A percentile compares a stretch with the other conserved stretches of the same genome.
These are phyloP conservation scores for Ammopiptanthus mongolicus DNA, from an alignment of 306 rosid genomes.

Conservation along the genomic window DNA sequence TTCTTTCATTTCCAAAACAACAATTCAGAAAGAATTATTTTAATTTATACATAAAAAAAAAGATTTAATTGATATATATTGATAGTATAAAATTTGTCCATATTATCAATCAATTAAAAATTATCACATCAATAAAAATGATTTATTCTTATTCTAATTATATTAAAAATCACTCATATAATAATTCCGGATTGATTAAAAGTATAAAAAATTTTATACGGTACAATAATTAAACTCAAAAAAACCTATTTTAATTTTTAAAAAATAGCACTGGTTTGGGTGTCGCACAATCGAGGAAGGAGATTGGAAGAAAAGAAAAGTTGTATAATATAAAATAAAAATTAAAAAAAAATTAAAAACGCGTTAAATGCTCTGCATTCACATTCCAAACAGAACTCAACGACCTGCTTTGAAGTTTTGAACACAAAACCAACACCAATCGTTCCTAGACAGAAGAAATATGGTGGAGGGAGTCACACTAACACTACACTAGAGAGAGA, in stretches of 20 bases:
- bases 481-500: background rate
- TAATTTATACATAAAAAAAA: no score
- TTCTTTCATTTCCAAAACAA: background rate
- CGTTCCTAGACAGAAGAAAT: conserved; percentile 21
- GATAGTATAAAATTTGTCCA: no score
- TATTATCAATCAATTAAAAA: no score
- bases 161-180: no score
- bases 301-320: background rate
- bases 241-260: no score
- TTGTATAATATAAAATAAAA: background rate
- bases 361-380: conserved; percentile 17
- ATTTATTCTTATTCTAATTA: no score
- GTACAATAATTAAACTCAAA: no score
- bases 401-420: conserved; percentile 37
- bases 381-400: conserved; percentile 31
- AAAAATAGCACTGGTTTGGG: background rate
- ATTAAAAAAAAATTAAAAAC: background rate
- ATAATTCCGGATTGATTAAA: no score
- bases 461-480: conserved; percentile 19
- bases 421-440: conserved; percentile 30
- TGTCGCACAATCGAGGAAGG: background rate
- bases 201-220: no score
- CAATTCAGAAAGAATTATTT: no score
- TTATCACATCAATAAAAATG: no score
- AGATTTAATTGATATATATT: no score